Evolutionary conservation across 257 asterid genomes (phyloP), one percentile per base, ranked within the genome.

Genomic region (Orobanche coerulescens): DNA sequence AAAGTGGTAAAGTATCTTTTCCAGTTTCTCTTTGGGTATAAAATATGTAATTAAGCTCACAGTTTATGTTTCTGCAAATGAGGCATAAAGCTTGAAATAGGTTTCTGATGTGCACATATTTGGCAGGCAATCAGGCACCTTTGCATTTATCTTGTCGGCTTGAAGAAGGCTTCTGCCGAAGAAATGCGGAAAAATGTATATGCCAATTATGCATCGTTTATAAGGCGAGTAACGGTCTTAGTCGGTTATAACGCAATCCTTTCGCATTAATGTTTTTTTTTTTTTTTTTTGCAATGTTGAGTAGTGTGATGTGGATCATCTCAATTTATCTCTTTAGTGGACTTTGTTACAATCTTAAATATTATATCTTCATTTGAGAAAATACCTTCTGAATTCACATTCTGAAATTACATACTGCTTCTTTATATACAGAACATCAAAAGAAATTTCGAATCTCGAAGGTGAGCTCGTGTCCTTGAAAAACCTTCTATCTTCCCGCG

Each of bases 151-250:
- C 95, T 92, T 7, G 67, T 76, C 36, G 83, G 83, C 58, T 68
- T 92, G 69, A 86, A 81, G 87, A 92, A 84, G 80, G 95, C 93
- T 51, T 92, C 96, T 57, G 98, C 96, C 1, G 98, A 92, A 72
- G 95, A 92, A 80, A 92, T 88, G 95, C 78, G 96, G 7, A 92
- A 76, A 71, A 88, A 90, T 40, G 96, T 92, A 28, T 92, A 88
- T 51, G 95, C 98, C 39, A 88, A 92, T 70, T 92, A 92, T 70
- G 71, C 93, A 0, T 78, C 96, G 12, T 92, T 92, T 60, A 88
- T 92, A 72, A 84, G 98, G 98, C 82, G 71, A 64, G 46, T 44
- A 14, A 4, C 36, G 49, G 18, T 44, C 22, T 39, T 28, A 10
- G 7, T 8, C 62, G 26, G 28, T 18, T 15, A 10, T 23, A 14